These are phyloP conservation scores for Clavulina sp. DNA, from an alignment of 768 basidiomycete genomes.

Conservation along the genomic window DNA sequence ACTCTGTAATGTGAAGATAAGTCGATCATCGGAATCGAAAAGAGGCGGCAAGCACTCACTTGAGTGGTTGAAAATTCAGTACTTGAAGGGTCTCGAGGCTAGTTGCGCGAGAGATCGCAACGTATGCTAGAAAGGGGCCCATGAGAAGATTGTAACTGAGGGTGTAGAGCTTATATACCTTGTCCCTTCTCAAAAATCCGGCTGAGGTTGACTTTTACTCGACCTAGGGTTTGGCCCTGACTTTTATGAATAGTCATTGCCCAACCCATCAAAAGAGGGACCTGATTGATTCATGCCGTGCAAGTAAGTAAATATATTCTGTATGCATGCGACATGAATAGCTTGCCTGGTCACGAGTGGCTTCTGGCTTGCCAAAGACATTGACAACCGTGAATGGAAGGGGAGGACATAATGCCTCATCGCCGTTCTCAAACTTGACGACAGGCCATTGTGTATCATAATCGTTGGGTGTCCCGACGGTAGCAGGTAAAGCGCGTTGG, in stretches of 20 bases:
- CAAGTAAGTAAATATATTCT: not conserved
- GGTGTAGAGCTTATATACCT: too few relatives aligned
- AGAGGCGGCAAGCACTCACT: slow-evolving; percentile 5
- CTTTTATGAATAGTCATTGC: slow-evolving; percentile 15
- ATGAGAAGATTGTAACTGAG: not conserved
- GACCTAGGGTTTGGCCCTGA: slow-evolving; percentile 14
- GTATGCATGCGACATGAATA: not conserved
- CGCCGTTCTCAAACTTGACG: slow-evolving; percentile 39
- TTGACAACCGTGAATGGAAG: slow-evolving; percentile 47
- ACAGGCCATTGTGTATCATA: slow-evolving; percentile 31
- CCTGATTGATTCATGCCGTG: not conserved
- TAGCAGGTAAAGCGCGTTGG: not conserved
- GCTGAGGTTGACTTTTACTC: slow-evolving; percentile 14
- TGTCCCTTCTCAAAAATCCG: slow-evolving; percentile 20
- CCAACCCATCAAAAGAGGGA: slow-evolving; percentile 14
- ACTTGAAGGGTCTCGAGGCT: slow-evolving; percentile 13
- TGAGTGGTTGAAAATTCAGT: slow-evolving; percentile 10
- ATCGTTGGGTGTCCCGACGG: not conserved
- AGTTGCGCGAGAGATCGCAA: slow-evolving; percentile 12
- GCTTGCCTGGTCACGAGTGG: slow-evolving; percentile 37
- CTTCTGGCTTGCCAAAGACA: slow-evolving; percentile 39
- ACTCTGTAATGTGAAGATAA: slow-evolving; percentile 27
- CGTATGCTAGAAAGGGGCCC: slow-evolving; percentile 7
- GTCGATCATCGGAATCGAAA: not conserved
- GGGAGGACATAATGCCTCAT: slow-evolving; percentile 24